A percentile compares a stretch with the other conserved stretches of the same genome.
Evolutionary conservation across 192 early-diverging fungal genomes (phyloP).

Genomic region (Coemansia sp.): DNA sequence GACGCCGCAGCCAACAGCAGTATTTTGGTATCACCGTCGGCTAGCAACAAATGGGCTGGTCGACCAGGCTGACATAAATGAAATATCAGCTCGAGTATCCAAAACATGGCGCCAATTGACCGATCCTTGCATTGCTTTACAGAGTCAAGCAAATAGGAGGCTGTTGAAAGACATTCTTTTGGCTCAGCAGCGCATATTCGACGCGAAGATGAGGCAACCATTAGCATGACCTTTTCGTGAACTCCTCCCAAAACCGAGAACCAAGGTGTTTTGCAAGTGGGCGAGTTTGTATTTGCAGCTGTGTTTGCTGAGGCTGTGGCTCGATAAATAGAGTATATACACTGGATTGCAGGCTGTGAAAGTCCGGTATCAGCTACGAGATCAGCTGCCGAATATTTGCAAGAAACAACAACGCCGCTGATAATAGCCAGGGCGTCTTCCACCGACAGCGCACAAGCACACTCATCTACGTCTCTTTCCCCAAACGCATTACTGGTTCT

Average conservation of each 20-base stretch:
- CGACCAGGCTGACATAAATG: constrained; percentile 14
- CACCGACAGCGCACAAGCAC: constrained; percentile 9
- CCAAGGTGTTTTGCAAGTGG: not conserved
- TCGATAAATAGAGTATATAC: not conserved
- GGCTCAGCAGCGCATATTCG: not conserved
- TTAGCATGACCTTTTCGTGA: not conserved
- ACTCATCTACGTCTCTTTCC: not conserved
- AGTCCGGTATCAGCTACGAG: constrained; percentile 9
- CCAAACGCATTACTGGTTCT: not conserved
- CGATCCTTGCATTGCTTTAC: not conserved
- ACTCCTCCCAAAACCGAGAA: not conserved
- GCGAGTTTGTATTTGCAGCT: too few species aligned
- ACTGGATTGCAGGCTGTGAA: constrained; percentile 5
- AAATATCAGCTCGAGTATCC: constrained; percentile 39
- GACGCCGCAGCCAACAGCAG: constrained; percentile 28
- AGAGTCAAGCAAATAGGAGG: constrained; percentile 10
- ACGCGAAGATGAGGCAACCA: not conserved
- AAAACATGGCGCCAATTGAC: constrained; percentile 8
- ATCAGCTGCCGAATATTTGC: not conserved
- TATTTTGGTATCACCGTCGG: constrained; percentile 7
- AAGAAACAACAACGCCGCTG: constrained; percentile 8
- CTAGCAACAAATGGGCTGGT: not conserved
- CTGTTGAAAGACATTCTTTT: constrained; percentile 1
- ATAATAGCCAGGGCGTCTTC: constrained; percentile 27
- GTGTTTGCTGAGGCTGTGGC: not conserved